A percentile compares a stretch with the other conserved stretches of the same genome.
These are phyloP conservation scores for Naganishia sp. DNA, from an alignment of 1,284 basidiomycete species.

Conservation along the genomic window DNA sequence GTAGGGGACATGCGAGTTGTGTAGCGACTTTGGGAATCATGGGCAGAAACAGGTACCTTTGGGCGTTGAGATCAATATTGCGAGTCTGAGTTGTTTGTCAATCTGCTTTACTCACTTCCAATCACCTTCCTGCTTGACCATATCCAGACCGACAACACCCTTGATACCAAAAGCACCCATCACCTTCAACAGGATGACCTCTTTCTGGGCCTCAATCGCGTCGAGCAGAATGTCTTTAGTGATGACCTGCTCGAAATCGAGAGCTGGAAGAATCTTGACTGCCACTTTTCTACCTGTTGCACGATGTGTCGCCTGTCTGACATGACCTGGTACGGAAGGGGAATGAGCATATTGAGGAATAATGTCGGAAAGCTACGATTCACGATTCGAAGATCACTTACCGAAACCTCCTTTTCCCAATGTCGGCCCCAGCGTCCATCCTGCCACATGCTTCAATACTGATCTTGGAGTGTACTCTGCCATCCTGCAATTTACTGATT, in stretches of 20 bases:
- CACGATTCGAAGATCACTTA: conserved; percentile 32
- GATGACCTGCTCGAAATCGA: conserved; percentile 33
- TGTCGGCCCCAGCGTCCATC: conserved; percentile 47
- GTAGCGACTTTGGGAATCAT: conserved; percentile 30
- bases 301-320: conserved; percentile 49
- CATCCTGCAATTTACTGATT: conserved; percentile 1
- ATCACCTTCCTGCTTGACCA: conserved; percentile 47
- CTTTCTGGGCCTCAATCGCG: conserved; percentile 52
- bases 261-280: conserved; percentile 53
- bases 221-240: conserved; percentile 44
- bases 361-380: neutral
- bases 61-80: neutral
- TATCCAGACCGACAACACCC: conserved; percentile 49
- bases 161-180: conserved; percentile 44
- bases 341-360: neutral
- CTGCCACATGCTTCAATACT: conserved; percentile 42
- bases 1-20: conserved; percentile 19
- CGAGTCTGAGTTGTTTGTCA: neutral
- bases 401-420: conserved; percentile 52
- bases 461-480: conserved; percentile 33
- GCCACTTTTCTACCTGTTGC: conserved; percentile 45
- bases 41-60: conserved; percentile 34
- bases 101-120: conserved; percentile 48
- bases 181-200: conserved; percentile 51
- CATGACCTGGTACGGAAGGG: conserved; percentile 45